Evolutionary conservation across 768 basidiomycete genomes (phyloP).

Genomic region (Pleurotus cornucopiae): DNA sequence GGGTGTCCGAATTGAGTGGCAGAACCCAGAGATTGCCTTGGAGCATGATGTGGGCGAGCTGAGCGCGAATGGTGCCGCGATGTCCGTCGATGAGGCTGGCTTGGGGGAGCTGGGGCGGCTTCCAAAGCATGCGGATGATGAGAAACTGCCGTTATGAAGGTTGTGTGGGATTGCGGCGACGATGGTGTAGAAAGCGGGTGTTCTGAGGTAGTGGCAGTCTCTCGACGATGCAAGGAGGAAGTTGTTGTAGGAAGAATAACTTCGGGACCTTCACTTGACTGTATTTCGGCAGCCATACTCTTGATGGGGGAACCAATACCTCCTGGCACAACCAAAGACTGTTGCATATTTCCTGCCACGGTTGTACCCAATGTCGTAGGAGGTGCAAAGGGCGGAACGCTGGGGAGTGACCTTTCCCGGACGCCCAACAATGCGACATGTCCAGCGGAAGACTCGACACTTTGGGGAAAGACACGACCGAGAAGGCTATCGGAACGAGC

Average conservation of each 20-base stretch:
- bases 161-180: not conserved
- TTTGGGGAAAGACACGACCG: constrained; percentile 19
- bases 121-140: not conserved
- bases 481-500: constrained; percentile 22
- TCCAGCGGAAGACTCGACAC: not conserved
- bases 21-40: too few relatives aligned
- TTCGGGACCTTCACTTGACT: too few relatives aligned
- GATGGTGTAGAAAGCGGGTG: not conserved
- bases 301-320: not conserved
- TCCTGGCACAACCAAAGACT: not conserved
- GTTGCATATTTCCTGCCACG: not conserved
- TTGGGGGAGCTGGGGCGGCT: not conserved
- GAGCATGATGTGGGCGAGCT: too few relatives aligned
- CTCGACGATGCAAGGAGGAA: constrained; percentile 7
- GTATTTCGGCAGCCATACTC: not conserved
- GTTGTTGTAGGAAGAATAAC: not conserved
- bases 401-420: not conserved
- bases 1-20: not conserved
- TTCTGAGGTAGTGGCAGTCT: constrained; percentile 5
- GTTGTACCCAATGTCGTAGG: not conserved
- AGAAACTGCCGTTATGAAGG: not conserved
- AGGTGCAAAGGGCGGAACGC: not conserved
- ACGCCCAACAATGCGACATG: not conserved
- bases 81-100: not conserved
- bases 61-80: not conserved